phyloP scores from a whole-genome alignment of 1,139 yeast genomes.

The Debaryomyces subglobosus region DNA sequence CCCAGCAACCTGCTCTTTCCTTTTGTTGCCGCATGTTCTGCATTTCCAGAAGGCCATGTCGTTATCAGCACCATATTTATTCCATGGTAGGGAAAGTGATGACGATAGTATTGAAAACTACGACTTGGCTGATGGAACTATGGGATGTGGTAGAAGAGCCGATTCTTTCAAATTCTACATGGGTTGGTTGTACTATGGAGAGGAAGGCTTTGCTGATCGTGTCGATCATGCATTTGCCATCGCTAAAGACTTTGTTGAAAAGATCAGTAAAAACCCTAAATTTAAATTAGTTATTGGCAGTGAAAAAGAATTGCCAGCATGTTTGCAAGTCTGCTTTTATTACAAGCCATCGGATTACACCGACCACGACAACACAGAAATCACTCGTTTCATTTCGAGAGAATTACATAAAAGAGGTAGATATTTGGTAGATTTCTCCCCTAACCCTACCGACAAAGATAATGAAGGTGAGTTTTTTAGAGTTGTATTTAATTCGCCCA shows the following conservation, averaged over 20 bases:
- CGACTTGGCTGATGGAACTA: slow-evolving; percentile 87
- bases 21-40: slow-evolving; percentile 69
- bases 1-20: slow-evolving; percentile 83
- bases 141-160: slow-evolving; percentile 91
- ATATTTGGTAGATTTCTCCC: slow-evolving; percentile 82
- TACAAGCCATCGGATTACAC: slow-evolving; percentile 51
- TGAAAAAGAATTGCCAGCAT: slow-evolving; percentile 64
- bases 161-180: slow-evolving; percentile 79
- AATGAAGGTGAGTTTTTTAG: slow-evolving; percentile 79
- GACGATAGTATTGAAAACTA: slow-evolving; percentile 57
- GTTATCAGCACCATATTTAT: slow-evolving; percentile 76
- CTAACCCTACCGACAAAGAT: slow-evolving; percentile 55
- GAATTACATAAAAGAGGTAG: slow-evolving; percentile 62
- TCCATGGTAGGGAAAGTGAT: slow-evolving; percentile 59
- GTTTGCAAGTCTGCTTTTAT: slow-evolving; percentile 84
- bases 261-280: slow-evolving; percentile 34
- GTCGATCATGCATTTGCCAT: slow-evolving; percentile 74
- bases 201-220: slow-evolving; percentile 55
- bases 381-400: slow-evolving; percentile 68
- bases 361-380: slow-evolving; percentile 48
- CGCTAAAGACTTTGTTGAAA: slow-evolving; percentile 59
- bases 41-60: slow-evolving; percentile 75
- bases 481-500: slow-evolving; percentile 82
- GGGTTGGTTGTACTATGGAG: slow-evolving; percentile 83
- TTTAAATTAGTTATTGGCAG: slow-evolving; percentile 53